Evolutionary conservation across 495 filamentous ascomycete species (phyloP), one percentile per base, ranked within the genome.

Genomic region (Trichoderma erinaceum): DNA sequence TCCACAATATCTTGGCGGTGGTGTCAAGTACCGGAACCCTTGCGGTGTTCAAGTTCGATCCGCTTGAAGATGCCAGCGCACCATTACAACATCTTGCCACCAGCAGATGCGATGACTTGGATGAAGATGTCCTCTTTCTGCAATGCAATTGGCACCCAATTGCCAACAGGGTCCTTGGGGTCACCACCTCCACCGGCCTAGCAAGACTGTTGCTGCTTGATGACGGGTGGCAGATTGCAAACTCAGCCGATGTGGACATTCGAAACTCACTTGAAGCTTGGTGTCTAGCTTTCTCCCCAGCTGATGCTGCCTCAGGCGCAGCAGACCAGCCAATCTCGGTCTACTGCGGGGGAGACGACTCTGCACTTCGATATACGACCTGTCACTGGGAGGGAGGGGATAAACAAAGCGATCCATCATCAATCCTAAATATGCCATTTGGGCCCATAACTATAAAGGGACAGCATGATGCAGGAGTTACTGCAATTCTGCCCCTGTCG

Each of bases 391-490:
- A 16, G 29, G 32, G 64, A 13, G 68, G 41, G 1, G 43, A 35
- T 32, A 63, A 70, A 65, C 4, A 52, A 52, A 11, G 21, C 21
- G 64, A 38, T 48, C 29, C 61, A 63, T 66, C 68, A n/a, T 58
- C 69, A 52, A 76, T 72, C 6, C 75, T 84, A 74, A 66, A 79
- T 71, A 44, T 72, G 69, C 25, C 70, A 75, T 50, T 78, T 74
- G 66, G 81, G 32, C 69, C 70, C 27, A 41, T 77, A 41, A 67
- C 68, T 58, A 41, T 86, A 66, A 85, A 77, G 67, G 81, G 82
- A 38, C 94, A 97, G 71, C 65, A 66, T 23, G 82, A 81, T 18
- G 92, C 93, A 15, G 95, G 95, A 4, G 92, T 99, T 2, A 97
- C 94, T 0, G 87, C 92, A 1, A 94, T 99, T 67, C 74, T 97